Base-by-base conservation (phyloP, 257 asterid species). In the Solanum piurae region DNA sequence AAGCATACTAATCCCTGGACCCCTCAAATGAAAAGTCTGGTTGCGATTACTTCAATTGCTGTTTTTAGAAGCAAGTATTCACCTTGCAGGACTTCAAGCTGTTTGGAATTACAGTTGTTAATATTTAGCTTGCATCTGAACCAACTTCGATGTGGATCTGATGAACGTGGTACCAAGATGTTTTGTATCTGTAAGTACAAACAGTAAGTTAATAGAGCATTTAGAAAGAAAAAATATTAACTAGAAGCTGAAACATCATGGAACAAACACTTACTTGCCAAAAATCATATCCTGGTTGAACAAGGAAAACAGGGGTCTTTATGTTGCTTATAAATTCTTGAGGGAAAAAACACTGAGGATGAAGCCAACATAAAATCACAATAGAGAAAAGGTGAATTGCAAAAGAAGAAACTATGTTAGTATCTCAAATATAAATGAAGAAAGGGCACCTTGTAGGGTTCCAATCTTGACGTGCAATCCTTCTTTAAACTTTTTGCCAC, bases 211-310 rank as follows among this genome's bases (percentile, higher is more conserved):
- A 44, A 21, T 46, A 60, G 20, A 29, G 46, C 55, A 79, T 68
- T 84, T 18, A 9, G 46, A 13, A 79, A 29, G 10, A 44, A 44
- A 42, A 12, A 33, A 12, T 12, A 23, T 31, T 20, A 66, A 73
- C 84, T 68, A 73, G 87, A 86, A 40, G 36, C 44, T 36, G 36
- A 83, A 68, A 80, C 46, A 37, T 60, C 31, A 76, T 69, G 72
- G 89, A 69, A 86, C 16, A 5, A 87, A 77, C 85, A 82, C 76
- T 75, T 91, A 94, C 99, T 96, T 96, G 99, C 99, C 99, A 95
- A 94, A 91, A 94, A 86, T 96, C 99, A 93, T 95, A 96, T 64
- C 98, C 94, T 38, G 99, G 97, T 88, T 96, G 93, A 92, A 94
- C 98, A 27, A 96, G 94, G 93, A 96, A 96, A 87, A 95, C 83